phyloP scores from a whole-genome alignment of 805 yeast genomes.

The Kazachstania viticola region DNA sequence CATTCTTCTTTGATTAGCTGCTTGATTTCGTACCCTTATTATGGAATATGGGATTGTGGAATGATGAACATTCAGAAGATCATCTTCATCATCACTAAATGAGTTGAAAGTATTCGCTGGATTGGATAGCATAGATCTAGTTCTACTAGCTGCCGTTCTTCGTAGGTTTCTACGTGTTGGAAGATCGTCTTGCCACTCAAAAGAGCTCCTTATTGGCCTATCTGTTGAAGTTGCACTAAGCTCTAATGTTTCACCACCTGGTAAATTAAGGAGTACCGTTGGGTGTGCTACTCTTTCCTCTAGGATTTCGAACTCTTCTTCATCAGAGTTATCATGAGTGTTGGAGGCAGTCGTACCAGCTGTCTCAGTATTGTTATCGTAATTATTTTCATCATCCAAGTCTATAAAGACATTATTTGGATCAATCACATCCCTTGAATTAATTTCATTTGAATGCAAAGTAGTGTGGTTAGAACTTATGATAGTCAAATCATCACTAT shows the following conservation, averaged over 20 bases:
- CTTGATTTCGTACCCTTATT: constrained; percentile 5
- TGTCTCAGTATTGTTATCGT: not conserved
- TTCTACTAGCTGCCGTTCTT: constrained; percentile 13
- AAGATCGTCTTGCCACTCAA: constrained; percentile 13
- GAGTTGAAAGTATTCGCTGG: too few species aligned
- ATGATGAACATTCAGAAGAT: too few species aligned
- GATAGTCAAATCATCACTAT: constrained; percentile 15
- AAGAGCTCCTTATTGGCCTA: constrained; percentile 19
- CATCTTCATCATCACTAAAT: constrained; percentile 1
- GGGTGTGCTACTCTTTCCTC: constrained; percentile 20
- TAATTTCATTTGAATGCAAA: constrained; percentile 5
- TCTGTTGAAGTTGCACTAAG: constrained; percentile 15
- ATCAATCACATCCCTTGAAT: constrained; percentile 12
- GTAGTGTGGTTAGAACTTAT: constrained; percentile 9
- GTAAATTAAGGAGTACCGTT: constrained; percentile 14
- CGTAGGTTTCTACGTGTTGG: constrained; percentile 9
- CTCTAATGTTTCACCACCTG: constrained; percentile 18
- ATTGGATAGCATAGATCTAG: constrained; percentile 4
- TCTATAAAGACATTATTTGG: constrained; percentile 21
- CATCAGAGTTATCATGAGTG: constrained; percentile 9
- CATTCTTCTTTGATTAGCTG: not conserved
- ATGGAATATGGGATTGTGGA: constrained; percentile 4
- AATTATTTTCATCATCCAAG: constrained; percentile 13
- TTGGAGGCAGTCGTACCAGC: constrained; percentile 5
- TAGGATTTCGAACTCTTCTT: constrained; percentile 22